Conservation (phyloP, 208 protist species). For the Phytomonas serpens region DNA sequence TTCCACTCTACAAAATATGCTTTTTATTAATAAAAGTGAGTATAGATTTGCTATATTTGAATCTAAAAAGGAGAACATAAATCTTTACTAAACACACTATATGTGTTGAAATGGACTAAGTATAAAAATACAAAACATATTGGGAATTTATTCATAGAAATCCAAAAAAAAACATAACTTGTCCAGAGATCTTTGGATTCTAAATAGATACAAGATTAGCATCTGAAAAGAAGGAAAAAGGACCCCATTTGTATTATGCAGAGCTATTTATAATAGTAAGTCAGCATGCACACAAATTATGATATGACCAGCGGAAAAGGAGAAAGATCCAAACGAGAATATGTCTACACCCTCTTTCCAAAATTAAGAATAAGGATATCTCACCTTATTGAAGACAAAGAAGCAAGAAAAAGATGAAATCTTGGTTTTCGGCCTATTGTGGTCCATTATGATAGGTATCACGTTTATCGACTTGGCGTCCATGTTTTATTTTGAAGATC, state of each 20-base stretch:
- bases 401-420: background rate
- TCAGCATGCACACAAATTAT: background rate
- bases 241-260: background rate
- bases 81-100: slow-evolving; percentile 3
- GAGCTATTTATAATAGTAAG: background rate
- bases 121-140: slow-evolving; percentile 9
- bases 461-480: background rate
- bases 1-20: background rate
- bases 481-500: background rate
- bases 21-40: background rate
- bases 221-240: background rate
- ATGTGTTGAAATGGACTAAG: slow-evolving; percentile 6
- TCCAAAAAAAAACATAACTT: background rate
- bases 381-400: background rate
- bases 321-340: slow-evolving; percentile 5
- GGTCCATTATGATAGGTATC: too few relatives aligned
- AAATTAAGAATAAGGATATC: background rate
- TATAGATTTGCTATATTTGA: background rate
- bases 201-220: slow-evolving; percentile 1
- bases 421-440: background rate
- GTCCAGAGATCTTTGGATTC: background rate
- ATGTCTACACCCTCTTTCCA: background rate
- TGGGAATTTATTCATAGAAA: background rate
- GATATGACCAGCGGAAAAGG: background rate
- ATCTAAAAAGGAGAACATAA: background rate